Base-by-base conservation (phyloP, 179 eudicot genomes). In the Dionaea muscipula region DNA sequence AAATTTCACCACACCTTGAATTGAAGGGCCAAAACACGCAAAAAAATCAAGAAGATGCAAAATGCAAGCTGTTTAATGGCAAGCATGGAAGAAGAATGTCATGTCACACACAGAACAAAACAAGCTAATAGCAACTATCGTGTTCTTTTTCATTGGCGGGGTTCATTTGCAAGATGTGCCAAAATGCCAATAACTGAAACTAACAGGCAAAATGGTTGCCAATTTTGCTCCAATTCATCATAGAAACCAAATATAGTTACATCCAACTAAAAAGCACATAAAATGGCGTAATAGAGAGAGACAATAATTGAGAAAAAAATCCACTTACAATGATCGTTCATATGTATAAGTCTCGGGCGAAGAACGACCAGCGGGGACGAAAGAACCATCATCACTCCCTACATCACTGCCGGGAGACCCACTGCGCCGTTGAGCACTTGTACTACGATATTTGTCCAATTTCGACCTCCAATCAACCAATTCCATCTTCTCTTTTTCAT, bases 291-390 rank as follows among this genome's bases (percentile, higher is more conserved):
- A 31, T 6, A 31, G 35, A 31, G 35, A 31, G 10, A 4, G 35
- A 31, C 35, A 31, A 6, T 31, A 31, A 31, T 31, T 11, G 10
- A 31, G 28, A 24, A 3, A 19, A 16, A 55, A 43, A 10, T 19
- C 51, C 36, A 31, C 95, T 90, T 81, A 83, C 94, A 72, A 4
- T 75, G 94, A 72, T 76, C 73, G 69, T 49, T 75, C 84, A 33
- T 79, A 56, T 8, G 86, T 74, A 60, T 75, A 68, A 2, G 55
- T 33, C 9, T 51, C 40, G 14, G 57, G 56, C 26, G 66, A 47
- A 70, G 44, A 65, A 76, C 57, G 25, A 10, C 45, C 62, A 26
- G 68, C 22, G 33, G 55, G 0, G 10, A 31, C 48, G 10, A 64
- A 62, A 67, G 48, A 43, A 54, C 58, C 50, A 26, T 54, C 67